Base-by-base conservation (phyloP, 768 basidiomycete species). In the Suillus alpinus region DNA sequence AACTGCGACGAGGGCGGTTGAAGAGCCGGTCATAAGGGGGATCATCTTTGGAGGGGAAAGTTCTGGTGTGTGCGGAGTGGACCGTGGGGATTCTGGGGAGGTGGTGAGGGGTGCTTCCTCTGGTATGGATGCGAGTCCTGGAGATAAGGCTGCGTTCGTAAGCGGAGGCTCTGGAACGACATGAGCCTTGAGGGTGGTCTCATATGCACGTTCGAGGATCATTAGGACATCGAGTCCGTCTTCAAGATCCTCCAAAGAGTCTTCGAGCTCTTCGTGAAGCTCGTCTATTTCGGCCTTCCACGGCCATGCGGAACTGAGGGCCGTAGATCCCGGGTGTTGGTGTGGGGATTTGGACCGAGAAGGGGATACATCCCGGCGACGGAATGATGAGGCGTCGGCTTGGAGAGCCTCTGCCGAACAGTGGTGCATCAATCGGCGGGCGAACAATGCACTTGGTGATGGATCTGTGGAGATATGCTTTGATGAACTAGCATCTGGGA, bases 381-480 rank as follows among this genome's bases (percentile, higher is more conserved):
- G 65, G 4, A 64, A 55, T 23, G 52, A 12, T 26, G 52, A 44
- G 8, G 56, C 26, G 31, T 69, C 63, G 0, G 57, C 63, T 5
- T 71, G 65, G 2, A 64, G 58, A 0, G 73, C 76, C 67, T 91
- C 88, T 16, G 83, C 81, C 1, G 89, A 86, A 65, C 88, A 92
- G 62, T 83, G 90, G 69, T 95, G 93, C 89, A 96, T 96, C 34
- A 96, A 79, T 37, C 92, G 81, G 20, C 87, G 80, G 2, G 91
- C 91, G 62, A 90, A 90, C 6, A 89, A 77, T 0, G 88, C 81
- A 55, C 77, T 78, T 1, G 82, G 71, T 14, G 81, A 77, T 32
- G 75, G 74, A 23, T 75, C 75, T 29, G 71, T 56, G 13, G 83
- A 60, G 69, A 79, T 4, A 76, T 77, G 56, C 59, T 66, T 66